Evolutionary conservation across 2,329 filamentous ascomycete genomes (phyloP).

Genomic region (Fusarium penzigii): DNA sequence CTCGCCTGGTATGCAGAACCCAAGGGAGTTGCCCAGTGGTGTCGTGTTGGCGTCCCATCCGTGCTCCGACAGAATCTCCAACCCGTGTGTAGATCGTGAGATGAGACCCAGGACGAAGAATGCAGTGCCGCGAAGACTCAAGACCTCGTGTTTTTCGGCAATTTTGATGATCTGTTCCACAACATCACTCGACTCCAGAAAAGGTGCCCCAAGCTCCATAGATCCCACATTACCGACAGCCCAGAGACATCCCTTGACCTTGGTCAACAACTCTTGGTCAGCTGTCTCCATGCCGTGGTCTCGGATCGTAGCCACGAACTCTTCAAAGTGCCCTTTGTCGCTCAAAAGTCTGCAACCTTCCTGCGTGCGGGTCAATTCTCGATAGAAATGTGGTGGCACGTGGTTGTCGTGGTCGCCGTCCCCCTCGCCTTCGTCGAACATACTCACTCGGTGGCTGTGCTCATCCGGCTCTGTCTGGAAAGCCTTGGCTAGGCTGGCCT

Average conservation of each 20-base stretch:
- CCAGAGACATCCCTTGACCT: slow-evolving; percentile 97
- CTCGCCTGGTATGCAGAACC: slow-evolving; percentile 81
- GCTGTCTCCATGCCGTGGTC: slow-evolving; percentile 84
- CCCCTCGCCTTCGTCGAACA: slow-evolving; percentile 58
- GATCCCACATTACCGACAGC: slow-evolving; percentile 97
- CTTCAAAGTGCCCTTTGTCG: slow-evolving; percentile 94
- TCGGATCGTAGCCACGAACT: slow-evolving; percentile 85
- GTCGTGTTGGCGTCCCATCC: slow-evolving; percentile 94
- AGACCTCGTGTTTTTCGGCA: slow-evolving; percentile 82
- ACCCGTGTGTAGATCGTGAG: slow-evolving; percentile 85
- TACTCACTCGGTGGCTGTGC: slow-evolving; percentile 56
- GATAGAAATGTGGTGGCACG: slow-evolving; percentile 97
- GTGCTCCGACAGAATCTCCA: slow-evolving; percentile 85
- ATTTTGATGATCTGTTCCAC: slow-evolving; percentile 86
- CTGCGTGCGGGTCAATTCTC: slow-evolving; percentile 86
- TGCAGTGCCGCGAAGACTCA: slow-evolving; percentile 91
- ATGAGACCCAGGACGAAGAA: slow-evolving; percentile 96
- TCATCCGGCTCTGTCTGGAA: slow-evolving; percentile 69
- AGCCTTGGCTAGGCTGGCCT: slow-evolving; percentile 89
- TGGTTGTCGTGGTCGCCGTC: slow-evolving; percentile 62
- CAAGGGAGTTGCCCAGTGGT: slow-evolving; percentile 77
- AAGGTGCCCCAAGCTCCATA: slow-evolving; percentile 95
- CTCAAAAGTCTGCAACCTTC: slow-evolving; percentile 89
- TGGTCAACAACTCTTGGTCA: slow-evolving; percentile 81
- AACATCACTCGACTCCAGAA: slow-evolving; percentile 87